Percentiles rank a stretch among this genome's conserved stretches.
Conservation (phyloP, 768 basidiomycete genomes). For the Mycena indigotica region DNA sequence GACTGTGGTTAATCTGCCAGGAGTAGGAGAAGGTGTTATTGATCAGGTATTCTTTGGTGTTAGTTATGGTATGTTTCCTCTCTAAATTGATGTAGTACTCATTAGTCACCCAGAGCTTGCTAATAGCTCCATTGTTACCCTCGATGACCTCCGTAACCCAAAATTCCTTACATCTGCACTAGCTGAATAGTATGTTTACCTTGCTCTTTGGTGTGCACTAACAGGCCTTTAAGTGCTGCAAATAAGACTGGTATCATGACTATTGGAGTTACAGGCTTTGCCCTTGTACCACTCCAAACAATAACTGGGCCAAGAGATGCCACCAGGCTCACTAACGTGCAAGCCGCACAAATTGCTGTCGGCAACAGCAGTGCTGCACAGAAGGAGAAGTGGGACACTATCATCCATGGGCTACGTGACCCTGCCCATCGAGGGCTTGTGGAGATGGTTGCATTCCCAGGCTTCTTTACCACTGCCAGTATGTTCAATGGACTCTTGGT, state of each 20-base stretch:
- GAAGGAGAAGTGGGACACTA: constrained; percentile 14
- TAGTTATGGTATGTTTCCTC: constrained; percentile 22
- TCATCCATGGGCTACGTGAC: constrained; percentile 6
- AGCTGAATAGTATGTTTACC: constrained; percentile 17
- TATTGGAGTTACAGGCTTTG: constrained; percentile 18
- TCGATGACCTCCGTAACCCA: constrained; percentile 19
- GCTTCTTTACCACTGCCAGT: constrained; percentile 14
- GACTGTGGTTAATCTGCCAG: constrained; percentile 41
- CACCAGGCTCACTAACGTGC: constrained; percentile 5
- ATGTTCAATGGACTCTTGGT: background rate
- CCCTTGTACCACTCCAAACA: constrained; percentile 19
- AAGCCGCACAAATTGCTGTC: background rate
- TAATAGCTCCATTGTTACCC: constrained; percentile 17
- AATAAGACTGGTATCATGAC: constrained; percentile 19
- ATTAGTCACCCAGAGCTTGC: constrained; percentile 8
- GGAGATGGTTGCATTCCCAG: constrained; percentile 12
- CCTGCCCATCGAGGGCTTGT: constrained; percentile 8
- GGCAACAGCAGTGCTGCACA: constrained; percentile 3
- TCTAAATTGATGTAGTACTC: background rate
- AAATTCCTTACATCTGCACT: constrained; percentile 10
- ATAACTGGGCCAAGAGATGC: constrained; percentile 2
- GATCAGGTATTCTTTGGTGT: constrained; percentile 37
- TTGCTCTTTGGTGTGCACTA: background rate
- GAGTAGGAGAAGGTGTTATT: constrained; percentile 50
- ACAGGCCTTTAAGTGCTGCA: background rate